Conservation (phyloP, 768 basidiomycete genomes). For the Aureoboletus auriporus region DNA sequence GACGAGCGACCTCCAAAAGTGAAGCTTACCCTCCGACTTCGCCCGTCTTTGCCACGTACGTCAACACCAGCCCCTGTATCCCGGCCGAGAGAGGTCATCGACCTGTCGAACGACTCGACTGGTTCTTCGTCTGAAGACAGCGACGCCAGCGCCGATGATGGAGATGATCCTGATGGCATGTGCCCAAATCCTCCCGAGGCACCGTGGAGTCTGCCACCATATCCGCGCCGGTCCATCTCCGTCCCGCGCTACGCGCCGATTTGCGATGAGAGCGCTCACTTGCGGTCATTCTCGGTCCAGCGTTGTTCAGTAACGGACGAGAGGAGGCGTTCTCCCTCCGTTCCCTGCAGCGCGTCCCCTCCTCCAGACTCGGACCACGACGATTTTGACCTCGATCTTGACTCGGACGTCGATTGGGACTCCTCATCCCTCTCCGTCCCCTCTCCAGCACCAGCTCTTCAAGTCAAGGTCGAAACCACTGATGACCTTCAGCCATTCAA, state of each 20-base stretch:
- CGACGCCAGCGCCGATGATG: slow-evolving; percentile 18
- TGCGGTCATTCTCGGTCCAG: slow-evolving; percentile 24
- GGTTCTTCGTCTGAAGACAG: slow-evolving; percentile 38
- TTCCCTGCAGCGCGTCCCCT: slow-evolving; percentile 58
- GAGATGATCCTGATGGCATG: slow-evolving; percentile 17
- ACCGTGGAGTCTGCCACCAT: slow-evolving; percentile 51
- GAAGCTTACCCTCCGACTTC: slow-evolving; percentile 65
- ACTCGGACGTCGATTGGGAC: slow-evolving; percentile 59
- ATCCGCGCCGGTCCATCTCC: slow-evolving; percentile 54
- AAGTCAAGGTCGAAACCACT: slow-evolving; percentile 18
- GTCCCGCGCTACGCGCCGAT: slow-evolving; percentile 54
- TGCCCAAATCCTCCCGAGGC: slow-evolving; percentile 26
- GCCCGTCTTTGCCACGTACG: slow-evolving; percentile 32
- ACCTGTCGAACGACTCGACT: slow-evolving; percentile 38
- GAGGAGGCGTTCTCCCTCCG: slow-evolving; percentile 55
- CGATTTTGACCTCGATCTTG: slow-evolving; percentile 49
- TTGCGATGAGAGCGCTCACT: slow-evolving; percentile 32
- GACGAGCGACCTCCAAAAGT: slow-evolving; percentile 52
- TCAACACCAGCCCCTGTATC: slow-evolving; percentile 9
- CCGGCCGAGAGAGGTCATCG: slow-evolving; percentile 31
- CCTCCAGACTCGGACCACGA: slow-evolving; percentile 60
- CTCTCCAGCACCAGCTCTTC: slow-evolving; percentile 16
- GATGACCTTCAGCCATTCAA: slow-evolving; percentile 41
- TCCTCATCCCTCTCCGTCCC: slow-evolving; percentile 37
- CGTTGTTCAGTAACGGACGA: slow-evolving; percentile 16